Percentiles rank a stretch among this genome's conserved stretches.
Conservation (phyloP, 2,329 filamentous ascomycete genomes). For the Incumbomyces lentus region DNA sequence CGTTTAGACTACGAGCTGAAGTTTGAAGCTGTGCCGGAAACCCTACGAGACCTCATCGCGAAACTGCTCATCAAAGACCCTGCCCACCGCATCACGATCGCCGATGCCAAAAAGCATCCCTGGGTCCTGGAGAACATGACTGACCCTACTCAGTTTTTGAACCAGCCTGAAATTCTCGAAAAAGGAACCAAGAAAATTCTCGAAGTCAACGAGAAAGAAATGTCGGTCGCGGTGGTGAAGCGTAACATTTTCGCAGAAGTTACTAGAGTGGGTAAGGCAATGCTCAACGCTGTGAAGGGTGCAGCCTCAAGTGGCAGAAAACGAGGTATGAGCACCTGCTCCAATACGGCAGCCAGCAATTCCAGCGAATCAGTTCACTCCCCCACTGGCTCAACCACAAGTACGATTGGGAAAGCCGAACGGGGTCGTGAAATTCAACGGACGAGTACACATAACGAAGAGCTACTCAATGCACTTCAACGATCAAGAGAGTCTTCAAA, state of each 20-base stretch:
- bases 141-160: conserved; percentile 73
- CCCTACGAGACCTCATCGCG: conserved; percentile 65
- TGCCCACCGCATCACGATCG: conserved; percentile 72
- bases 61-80: conserved; percentile 84
- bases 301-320: conserved; percentile 36
- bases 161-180: conserved; percentile 77
- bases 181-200: conserved; percentile 75
- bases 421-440: conserved; percentile 30
- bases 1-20: conserved; percentile 66
- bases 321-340: conserved; percentile 40
- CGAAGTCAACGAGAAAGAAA: conserved; percentile 71
- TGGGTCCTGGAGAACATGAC: conserved; percentile 74
- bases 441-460: conserved; percentile 49
- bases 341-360: conserved; percentile 43
- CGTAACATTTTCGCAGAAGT: conserved; percentile 56
- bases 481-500: conserved; percentile 45
- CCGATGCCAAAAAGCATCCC: conserved; percentile 85
- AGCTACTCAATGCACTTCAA: conserved; percentile 44
- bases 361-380: conserved; percentile 42
- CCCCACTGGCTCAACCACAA: conserved; percentile 45
- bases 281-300: conserved; percentile 22
- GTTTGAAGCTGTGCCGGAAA: conserved; percentile 77
- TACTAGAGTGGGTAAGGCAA: conserved; percentile 51
- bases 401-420: conserved; percentile 45
- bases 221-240: conserved; percentile 81